phyloP scores from a whole-genome alignment of 768 basidiomycete genomes.

The Crassisporium funariophilum region DNA sequence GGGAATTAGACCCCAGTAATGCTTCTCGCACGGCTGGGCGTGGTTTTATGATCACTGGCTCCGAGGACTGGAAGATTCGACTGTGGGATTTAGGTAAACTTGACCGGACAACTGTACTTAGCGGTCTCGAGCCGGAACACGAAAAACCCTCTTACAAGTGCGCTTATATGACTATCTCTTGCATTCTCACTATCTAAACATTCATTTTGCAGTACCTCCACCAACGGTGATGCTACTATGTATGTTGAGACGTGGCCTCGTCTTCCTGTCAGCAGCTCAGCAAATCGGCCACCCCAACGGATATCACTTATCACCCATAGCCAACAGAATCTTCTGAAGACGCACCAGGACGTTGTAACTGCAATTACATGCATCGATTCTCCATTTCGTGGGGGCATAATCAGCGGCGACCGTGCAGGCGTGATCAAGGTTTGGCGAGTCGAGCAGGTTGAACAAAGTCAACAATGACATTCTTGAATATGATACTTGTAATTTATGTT shows the following conservation, averaged over 20 bases:
- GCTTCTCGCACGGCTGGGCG: conserved; percentile 42
- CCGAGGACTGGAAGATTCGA: conserved; percentile 85
- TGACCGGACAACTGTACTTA: conserved; percentile 77
- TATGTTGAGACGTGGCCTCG: conserved; percentile 68
- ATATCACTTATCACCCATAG: conserved; percentile 79
- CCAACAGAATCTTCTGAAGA: conserved; percentile 81
- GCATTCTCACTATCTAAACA: not conserved
- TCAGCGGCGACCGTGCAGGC: conserved; percentile 91
- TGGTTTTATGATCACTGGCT: conserved; percentile 86
- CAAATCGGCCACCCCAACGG: conserved; percentile 71
- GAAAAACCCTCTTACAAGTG: conserved; percentile 83
- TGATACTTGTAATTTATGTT: not conserved
- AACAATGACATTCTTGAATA: not conserved
- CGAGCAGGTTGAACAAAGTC: conserved; percentile 46
- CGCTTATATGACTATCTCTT: conserved; percentile 15
- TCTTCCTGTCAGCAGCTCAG: conserved; percentile 45
- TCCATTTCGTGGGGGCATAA: conserved; percentile 88
- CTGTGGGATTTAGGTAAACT: conserved; percentile 83
- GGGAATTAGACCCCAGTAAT: conserved; percentile 43
- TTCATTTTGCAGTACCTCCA: conserved; percentile 35
- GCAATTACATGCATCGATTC: conserved; percentile 86
- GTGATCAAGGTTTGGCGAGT: conserved; percentile 90
- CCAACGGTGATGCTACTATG: conserved; percentile 48
- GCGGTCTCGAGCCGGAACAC: conserved; percentile 72
- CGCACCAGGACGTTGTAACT: conserved; percentile 91